Percentiles rank a stretch among this genome's conserved stretches.
Evolutionary conservation across 805 yeast species (phyloP).

Genomic region (Novakomyces olei): DNA sequence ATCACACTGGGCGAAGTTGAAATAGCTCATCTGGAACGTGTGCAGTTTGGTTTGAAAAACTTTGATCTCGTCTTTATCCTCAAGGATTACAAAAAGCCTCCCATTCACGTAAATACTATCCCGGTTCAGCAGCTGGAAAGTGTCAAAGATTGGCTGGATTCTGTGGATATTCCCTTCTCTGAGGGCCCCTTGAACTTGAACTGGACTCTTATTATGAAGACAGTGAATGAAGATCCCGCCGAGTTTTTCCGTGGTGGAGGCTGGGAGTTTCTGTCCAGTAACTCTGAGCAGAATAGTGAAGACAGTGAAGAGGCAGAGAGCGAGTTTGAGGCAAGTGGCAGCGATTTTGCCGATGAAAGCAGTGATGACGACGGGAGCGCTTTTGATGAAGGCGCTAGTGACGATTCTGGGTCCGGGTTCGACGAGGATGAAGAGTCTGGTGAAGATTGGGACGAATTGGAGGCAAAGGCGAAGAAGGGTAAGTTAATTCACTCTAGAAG

Average conservation of each 20-base stretch:
- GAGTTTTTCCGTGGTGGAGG: constrained; percentile 90
- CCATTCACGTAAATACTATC: constrained; percentile 79
- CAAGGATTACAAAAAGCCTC: constrained; percentile 73
- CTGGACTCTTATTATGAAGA: constrained; percentile 91
- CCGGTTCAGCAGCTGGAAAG: constrained; percentile 83
- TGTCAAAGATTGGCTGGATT: constrained; percentile 91
- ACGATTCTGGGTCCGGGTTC: constrained; percentile 12
- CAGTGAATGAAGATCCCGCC: constrained; percentile 76
- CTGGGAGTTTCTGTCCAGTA: constrained; percentile 83
- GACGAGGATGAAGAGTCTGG: constrained; percentile 4
- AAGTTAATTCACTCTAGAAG: too few species aligned
- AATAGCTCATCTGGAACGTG: constrained; percentile 87
- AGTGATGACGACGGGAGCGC: constrained; percentile 19
- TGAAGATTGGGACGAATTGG: constrained; percentile 28
- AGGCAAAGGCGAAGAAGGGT: constrained; percentile 39
- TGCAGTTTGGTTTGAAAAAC: constrained; percentile 87
- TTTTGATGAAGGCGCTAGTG: constrained; percentile 11
- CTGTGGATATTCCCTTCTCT: constrained; percentile 83
- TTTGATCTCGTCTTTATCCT: constrained; percentile 92
- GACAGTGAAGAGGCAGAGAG: constrained; percentile 46
- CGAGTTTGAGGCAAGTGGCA: constrained; percentile 41
- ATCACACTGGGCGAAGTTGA: constrained; percentile 81
- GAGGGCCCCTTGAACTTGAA: constrained; percentile 91
- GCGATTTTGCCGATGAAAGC: constrained; percentile 20
- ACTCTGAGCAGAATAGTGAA: constrained; percentile 54